Evolutionary conservation across 805 yeast species (phyloP), one percentile per base, ranked within the genome.

Genomic region (Starmerella davenportii): DNA sequence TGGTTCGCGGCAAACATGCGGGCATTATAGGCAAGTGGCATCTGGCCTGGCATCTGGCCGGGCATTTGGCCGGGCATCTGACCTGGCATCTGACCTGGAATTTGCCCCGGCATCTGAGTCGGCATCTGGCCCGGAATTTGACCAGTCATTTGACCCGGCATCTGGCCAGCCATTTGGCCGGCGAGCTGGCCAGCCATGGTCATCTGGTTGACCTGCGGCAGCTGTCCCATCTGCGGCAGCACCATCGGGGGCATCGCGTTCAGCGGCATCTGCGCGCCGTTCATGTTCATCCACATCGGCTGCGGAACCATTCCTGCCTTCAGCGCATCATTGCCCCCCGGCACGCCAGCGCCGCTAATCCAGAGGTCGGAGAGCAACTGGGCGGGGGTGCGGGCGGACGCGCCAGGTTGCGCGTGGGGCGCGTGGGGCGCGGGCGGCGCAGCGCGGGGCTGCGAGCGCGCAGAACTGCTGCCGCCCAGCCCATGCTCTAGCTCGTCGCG

Each of bases 321-420:
- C n/a, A n/a, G n/a, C n/a, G n/a, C n/a, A n/a, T n/a, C n/a, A n/a
- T n/a, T n/a, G n/a, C n/a, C n/a, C n/a, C n/a, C n/a, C n/a, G n/a
- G n/a, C n/a, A n/a, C n/a, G n/a, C n/a, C n/a, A n/a, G n/a, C n/a
- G n/a, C n/a, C n/a, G 33, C 34, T 44, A 35, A 31, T 35, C 49
- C 49, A 46, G 36, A 46, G 24, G 18, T 46, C 45, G 4, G 47
- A 42, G 18, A 45, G 37, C 17, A 39, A 42, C 40, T 44, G 47
- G 21, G 35, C 15, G 9, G 35, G 35, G n/a, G n/a, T n/a, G n/a
- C n/a, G n/a, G n/a, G n/a, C n/a, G n/a, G n/a, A n/a, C n/a, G n/a
- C n/a, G n/a, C n/a, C n/a, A n/a, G n/a, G n/a, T n/a, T n/a, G n/a
- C n/a, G n/a, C n/a, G 13, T 32, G 35, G 25, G 18, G 23, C 16